Evolutionary conservation across 345 rosid species (phyloP), one percentile per base, ranked within the genome.

Genomic region (Brassica cretica): DNA sequence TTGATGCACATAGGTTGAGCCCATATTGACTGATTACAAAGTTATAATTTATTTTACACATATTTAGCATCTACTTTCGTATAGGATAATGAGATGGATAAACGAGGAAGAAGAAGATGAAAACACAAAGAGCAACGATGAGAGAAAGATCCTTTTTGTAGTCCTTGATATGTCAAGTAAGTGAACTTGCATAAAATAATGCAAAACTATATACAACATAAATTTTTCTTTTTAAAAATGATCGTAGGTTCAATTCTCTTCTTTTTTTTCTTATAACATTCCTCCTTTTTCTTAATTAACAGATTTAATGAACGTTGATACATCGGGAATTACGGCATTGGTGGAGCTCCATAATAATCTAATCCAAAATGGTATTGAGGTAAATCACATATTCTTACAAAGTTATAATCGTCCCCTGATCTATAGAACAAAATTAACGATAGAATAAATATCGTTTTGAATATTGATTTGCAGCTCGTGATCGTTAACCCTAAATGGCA

Each of bases 81-180:
- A 9, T 64, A 93, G 98, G 89, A 85, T 94, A 62, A 80, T 88
- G 79, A 78, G 79, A 75, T 81, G 84, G 85, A 78, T 83, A 30
- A 49, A 69, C n/a, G 81, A 76, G 65, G 88, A 81, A 3, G 85
- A 79, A 19, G 90, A 88, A 21, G 84, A 78, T 16, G 80, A 77
- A 51, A 68, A 51, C 10, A 61, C 9, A 53, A 76, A 77, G 66
- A 72, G 58, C 37, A 80, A 71, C 39, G 76, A 56, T 8, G 80
- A 71, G 71, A 83, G 32, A 79, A 78, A 66, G 21, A 66, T 81
- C 61, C 91, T 86, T 51, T 77, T 85, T 35, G 94, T 92, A 39
- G 80, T 92, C 66, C 90, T 94, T 65, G 98, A 94, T 84, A 84
- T 94, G 89, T 88, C 96, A 70, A 92, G 98, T 94, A 88, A 85